These are phyloP conservation scores for Aspergillus homomorphus DNA, from an alignment of 495 filamentous ascomycete species.

Conservation along the genomic window DNA sequence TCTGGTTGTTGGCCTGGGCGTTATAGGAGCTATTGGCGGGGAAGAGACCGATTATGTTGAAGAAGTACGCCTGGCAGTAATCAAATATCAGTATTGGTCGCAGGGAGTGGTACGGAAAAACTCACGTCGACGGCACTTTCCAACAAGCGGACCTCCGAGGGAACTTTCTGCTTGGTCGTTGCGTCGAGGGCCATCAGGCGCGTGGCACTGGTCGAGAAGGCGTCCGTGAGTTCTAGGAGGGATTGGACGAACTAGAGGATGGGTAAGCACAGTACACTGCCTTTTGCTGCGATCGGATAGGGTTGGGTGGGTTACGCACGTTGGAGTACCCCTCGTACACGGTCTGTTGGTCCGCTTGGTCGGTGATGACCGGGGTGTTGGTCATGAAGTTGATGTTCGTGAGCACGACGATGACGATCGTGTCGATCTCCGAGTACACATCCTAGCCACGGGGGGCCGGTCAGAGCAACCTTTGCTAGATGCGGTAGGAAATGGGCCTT, in stretches of 20 bases:
- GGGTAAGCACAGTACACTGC: neutral
- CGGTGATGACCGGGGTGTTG: neutral
- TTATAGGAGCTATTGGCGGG: slow-evolving; percentile 3
- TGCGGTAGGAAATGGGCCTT: neutral
- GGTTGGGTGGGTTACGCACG: neutral
- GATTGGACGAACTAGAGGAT: slow-evolving; percentile 1
- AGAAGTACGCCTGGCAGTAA: neutral
- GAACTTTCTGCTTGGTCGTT: neutral
- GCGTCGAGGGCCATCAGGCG: neutral
- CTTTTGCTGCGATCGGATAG: neutral
- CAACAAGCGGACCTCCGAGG: neutral
- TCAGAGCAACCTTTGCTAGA: neutral
- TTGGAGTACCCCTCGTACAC: slow-evolving; percentile 3
- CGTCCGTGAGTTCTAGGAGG: slow-evolving; percentile 3
- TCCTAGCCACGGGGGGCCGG: neutral
- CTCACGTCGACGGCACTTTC: slow-evolving; percentile 1
- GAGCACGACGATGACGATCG: slow-evolving; percentile 1
- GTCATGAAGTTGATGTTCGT: neutral
- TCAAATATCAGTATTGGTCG: neutral
- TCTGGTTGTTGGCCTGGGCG: slow-evolving; percentile 5
- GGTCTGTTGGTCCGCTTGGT: neutral
- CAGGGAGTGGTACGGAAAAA: neutral
- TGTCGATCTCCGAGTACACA: neutral
- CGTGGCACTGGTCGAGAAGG: neutral
- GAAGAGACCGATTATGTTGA: slow-evolving; percentile 1